Evolutionary conservation across 768 basidiomycete species (phyloP), one percentile per base, ranked within the genome.

Genomic region (Tylopilus subfusipes): DNA sequence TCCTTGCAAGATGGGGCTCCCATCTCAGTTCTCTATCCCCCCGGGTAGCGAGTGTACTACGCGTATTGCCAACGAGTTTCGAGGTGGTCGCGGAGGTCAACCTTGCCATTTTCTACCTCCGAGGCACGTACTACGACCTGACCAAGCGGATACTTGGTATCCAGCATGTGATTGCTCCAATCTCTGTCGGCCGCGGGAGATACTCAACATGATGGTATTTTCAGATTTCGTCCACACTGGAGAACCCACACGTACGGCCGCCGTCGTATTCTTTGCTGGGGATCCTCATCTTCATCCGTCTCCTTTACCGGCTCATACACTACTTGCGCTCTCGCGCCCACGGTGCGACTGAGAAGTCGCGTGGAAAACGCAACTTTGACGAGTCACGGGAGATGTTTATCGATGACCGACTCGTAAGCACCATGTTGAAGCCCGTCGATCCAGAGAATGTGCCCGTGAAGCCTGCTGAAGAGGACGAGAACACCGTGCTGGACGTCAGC

Each of bases 231-330:
- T 82, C 85, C 13, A 78, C 79, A 47, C 85, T 84, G 2, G 79
- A 83, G 59, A 79, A 88, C 61, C 90, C 88, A 21, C 82, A 87
- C 66, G 75, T 77, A 11, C 79, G 84, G 46, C 86, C 89, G 9
- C 92, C 92, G 7, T 93, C 92, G 16, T 94, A 94, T 69, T 86
- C 90, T n/a, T 68, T 94, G 19, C 78, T 94, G 6, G 92, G 92
- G 13, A 73, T 92, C 38, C 75, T 94, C 48, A 80, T 94, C 29
- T 72, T 76, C 27, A 67, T 85, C 31, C 77, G 88, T 50, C 78
- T 92, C 3, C 58, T 83, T 8, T 77, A 91, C 68, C 83, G 88
- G 9, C 72, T 90, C 6, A 50, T 82, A 33, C 70, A 62, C 14
- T 76, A 75, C 68, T 48, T 83, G 38, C 78, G 75, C 45, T 69